phyloP scores from a whole-genome alignment of 257 asterid genomes.

The Solanum chiquidenum region DNA sequence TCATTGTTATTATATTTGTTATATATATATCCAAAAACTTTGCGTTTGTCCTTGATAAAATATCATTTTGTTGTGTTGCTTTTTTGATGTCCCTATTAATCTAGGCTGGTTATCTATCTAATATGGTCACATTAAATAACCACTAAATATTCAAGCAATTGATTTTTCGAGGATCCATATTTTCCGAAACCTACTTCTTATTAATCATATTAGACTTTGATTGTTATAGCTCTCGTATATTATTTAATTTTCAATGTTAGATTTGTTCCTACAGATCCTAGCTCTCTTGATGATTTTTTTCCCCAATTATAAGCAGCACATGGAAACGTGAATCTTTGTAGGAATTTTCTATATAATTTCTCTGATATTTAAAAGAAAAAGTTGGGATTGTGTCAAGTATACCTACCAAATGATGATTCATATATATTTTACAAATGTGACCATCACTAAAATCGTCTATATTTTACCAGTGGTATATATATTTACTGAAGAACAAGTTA shows the following conservation, averaged over 20 bases:
- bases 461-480: too few relatives aligned
- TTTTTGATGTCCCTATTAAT: constrained; percentile 1
- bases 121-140: not conserved
- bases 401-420: constrained; percentile 17
- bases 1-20: not conserved
- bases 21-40: not conserved
- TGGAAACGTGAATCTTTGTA: constrained; percentile 34
- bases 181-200: constrained; percentile 15
- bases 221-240: not conserved
- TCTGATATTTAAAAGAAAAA: not conserved
- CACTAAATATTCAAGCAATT: not conserved
- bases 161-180: not conserved
- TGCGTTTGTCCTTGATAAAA: not conserved
- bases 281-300: not conserved
- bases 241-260: not conserved
- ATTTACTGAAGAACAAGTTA: too few relatives aligned
- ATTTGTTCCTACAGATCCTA: not conserved
- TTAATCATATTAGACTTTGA: too few relatives aligned
- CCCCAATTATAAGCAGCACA: constrained; percentile 17
- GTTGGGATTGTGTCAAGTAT: not conserved
- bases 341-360: not conserved
- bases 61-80: not conserved
- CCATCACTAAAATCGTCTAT: too few relatives aligned
- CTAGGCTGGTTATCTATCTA: not conserved
- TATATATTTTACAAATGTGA: constrained; percentile 1